Evolutionary conservation across 768 basidiomycete genomes (phyloP).

Genomic region (Phanerodontia chrysosporium): DNA sequence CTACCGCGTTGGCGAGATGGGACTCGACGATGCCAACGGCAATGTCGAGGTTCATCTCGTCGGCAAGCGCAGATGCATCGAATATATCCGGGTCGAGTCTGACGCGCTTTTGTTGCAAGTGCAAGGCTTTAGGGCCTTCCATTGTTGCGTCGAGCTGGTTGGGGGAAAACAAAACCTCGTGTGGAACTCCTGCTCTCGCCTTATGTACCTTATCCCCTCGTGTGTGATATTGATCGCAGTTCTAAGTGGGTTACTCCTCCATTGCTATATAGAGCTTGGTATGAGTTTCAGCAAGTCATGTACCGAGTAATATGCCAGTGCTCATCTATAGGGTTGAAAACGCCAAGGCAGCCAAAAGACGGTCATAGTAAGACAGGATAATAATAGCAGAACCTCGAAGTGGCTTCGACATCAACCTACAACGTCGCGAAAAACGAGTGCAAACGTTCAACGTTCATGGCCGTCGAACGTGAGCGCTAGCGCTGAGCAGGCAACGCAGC

Average conservation of each 20-base stretch:
- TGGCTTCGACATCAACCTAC: too few relatives aligned
- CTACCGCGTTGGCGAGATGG: not conserved
- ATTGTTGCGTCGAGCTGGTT: not conserved
- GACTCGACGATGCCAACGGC: conserved; percentile 7
- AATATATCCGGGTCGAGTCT: not conserved
- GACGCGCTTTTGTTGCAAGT: not conserved
- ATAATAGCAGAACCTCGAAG: too few relatives aligned
- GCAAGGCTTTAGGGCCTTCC: not conserved
- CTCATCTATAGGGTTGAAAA: too few relatives aligned
- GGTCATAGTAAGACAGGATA: too few relatives aligned
- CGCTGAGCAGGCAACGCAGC: too few relatives aligned
- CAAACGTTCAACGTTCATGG: not conserved
- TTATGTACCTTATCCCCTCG: not conserved
- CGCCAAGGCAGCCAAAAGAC: too few relatives aligned
- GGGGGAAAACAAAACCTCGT: not conserved
- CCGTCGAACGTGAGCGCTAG: too few relatives aligned
- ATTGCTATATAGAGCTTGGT: not conserved
- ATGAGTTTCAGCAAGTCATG: too few relatives aligned
- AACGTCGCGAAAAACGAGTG: too few relatives aligned
- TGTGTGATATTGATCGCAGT: not conserved
- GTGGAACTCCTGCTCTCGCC: not conserved
- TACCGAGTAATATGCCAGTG: too few relatives aligned
- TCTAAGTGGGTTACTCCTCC: too few relatives aligned
- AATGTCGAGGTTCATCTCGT: conserved; percentile 3
- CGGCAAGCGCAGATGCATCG: not conserved